Percentiles rank a stretch among this genome's conserved stretches.
Evolutionary conservation across 2,329 filamentous ascomycete species (phyloP).

Genomic region (Coniochaeta sp.): DNA sequence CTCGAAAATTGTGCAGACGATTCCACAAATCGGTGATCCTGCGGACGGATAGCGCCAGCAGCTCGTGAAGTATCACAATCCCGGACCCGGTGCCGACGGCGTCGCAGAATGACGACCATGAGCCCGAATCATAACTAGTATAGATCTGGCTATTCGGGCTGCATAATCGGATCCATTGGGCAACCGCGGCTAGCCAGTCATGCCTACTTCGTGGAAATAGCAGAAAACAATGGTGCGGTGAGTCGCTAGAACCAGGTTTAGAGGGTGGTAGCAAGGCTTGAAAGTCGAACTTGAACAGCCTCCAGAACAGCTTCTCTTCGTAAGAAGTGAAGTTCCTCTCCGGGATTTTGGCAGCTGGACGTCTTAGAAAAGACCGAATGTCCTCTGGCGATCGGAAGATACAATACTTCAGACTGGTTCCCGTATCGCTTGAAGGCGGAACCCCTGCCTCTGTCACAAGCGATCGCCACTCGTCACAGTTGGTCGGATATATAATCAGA

Average conservation of each 20-base stretch:
- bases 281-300: slow-evolving; percentile 22
- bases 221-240: slow-evolving; percentile 35
- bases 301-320: slow-evolving; percentile 13
- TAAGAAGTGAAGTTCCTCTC: background rate
- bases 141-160: slow-evolving; percentile 34
- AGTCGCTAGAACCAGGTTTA: background rate
- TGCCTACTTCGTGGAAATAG: slow-evolving; percentile 35
- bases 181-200: slow-evolving; percentile 28
- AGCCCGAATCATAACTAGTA: slow-evolving; percentile 30
- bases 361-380: slow-evolving; percentile 9
- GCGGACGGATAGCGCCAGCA: slow-evolving; percentile 26
- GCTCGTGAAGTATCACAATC: slow-evolving; percentile 38
- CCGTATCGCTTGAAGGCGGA: slow-evolving; percentile 3
- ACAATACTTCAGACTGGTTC: slow-evolving; percentile 23
- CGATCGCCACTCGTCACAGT: slow-evolving; percentile 25
- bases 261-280: slow-evolving; percentile 16
- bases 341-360: background rate
- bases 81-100: slow-evolving; percentile 16
- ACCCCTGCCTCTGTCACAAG: slow-evolving; percentile 9
- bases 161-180: slow-evolving; percentile 34
- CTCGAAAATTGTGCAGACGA: slow-evolving; percentile 21
- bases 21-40: slow-evolving; percentile 28
- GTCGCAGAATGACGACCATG: slow-evolving; percentile 38
- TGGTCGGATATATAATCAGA: slow-evolving; percentile 31
- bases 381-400: slow-evolving; percentile 25